Base-by-base conservation (phyloP, 192 early-diverging fungal species). In the Lobulomyces angularis region DNA sequence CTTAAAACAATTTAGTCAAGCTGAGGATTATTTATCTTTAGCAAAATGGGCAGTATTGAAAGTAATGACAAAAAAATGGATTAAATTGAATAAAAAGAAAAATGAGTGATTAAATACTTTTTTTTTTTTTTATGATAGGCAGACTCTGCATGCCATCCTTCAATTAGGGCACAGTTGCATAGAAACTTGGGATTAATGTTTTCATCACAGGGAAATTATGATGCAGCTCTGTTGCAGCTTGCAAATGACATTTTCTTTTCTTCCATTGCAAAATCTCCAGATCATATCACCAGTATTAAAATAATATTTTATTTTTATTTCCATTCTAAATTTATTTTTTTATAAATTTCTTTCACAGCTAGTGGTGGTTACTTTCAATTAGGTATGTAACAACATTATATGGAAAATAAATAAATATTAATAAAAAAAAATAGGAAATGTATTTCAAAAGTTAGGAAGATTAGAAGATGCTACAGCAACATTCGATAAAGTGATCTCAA, bases 41-140 rank as follows among this genome's bases (percentile, higher is more conserved):
- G 72, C 72, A 14, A 69, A 75, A 52, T 75, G 67, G 65, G 70
- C 71, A 16, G 36, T 75, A 8, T 42, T 75, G 29, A 71, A 71
- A 36, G 41, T 60, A 9, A 52, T 28, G 59, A 54, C 23, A 37
- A 62, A 37, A 24, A n/a, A n/a, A n/a, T n/a, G n/a, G n/a, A n/a
- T n/a, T n/a, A n/a, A n/a, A n/a, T n/a, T n/a, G n/a, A n/a, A n/a
- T n/a, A n/a, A n/a, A n/a, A n/a, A n/a, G n/a, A n/a, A n/a, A n/a
- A n/a, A n/a, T n/a, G n/a, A n/a, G n/a, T n/a, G n/a, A n/a, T n/a
- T n/a, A n/a, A n/a, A n/a, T n/a, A n/a, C n/a, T n/a, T n/a, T n/a
- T n/a, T n/a, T n/a, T n/a, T n/a, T n/a, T n/a, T n/a, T n/a, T n/a
- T n/a, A 20, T 38, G 20, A 6, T 26, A 38, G n/a, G 20, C 37